Base-by-base conservation (phyloP, 768 basidiomycete genomes). In the Cytidiella melzeri region DNA sequence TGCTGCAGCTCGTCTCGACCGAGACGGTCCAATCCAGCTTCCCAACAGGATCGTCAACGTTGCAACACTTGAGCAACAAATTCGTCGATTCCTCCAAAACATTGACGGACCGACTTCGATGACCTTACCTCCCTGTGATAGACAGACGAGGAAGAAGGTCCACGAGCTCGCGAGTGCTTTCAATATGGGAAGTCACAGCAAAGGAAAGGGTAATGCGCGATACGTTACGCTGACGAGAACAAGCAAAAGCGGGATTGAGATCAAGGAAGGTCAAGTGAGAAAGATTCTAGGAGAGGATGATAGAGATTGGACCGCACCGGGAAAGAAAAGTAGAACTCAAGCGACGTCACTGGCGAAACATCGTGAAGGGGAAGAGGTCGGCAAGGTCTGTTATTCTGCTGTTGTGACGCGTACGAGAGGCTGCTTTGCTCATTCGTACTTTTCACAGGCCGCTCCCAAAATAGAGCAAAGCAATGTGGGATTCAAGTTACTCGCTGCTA, bases 281-380 rank as follows among this genome's bases (percentile, higher is more conserved):
- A 66, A 73, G 53, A 66, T 76, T 50, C 56, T 69, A 55, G 61
- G 61, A 53, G 59, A 57, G 24, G 66, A 68, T 25, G 63, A 59
- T 26, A 64, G 66, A 5, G 26, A 43, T 30, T 49, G 62, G 58
- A 40, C 26, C 3, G 46, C 23, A 30, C 44, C 41, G n/a, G 62
- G 61, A 20, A 60, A 58, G 34, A 61, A 62, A 67, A 54, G 45
- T 39, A 51, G 49, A 20, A 59, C 42, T 48, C 62, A 48, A 30
- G 63, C 39, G 18, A 43, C 73, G 50, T 76, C 80, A 18, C 45
- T 61, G 13, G 50, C 55, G 3, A 70, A 69, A 50, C 86, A 87
- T 47, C 73, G 69, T 41, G 93, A 96, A 27, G 93, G 93, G 23
- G 92, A 94, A 44, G 83, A 84, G 55, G 91, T 96, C 41, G 93